Conservation (phyloP, 2,329 filamentous ascomycete genomes). For the Nigrograna mackinnonii region DNA sequence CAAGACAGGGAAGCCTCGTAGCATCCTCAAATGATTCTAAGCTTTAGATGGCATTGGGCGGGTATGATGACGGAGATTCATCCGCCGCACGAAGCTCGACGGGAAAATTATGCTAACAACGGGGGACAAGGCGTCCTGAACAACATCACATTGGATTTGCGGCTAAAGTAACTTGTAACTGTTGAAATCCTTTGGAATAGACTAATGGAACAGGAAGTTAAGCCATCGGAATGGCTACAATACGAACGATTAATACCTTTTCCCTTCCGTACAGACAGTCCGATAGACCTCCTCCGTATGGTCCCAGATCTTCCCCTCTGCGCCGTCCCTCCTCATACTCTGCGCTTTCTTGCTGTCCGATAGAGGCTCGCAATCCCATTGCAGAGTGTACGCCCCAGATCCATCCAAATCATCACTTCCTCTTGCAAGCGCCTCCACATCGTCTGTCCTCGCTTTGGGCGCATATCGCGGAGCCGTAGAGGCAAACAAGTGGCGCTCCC, state of each 20-base stretch:
- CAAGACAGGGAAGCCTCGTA: too few relatives aligned
- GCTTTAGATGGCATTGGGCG: too few relatives aligned
- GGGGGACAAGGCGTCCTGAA: too few relatives aligned
- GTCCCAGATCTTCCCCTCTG: slow-evolving; percentile 29
- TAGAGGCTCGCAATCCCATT: slow-evolving; percentile 25
- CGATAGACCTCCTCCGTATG: slow-evolving; percentile 36
- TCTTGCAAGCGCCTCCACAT: slow-evolving; percentile 11
- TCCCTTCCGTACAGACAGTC: slow-evolving; percentile 25
- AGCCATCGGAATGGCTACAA: too few relatives aligned
- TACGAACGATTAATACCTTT: slow-evolving; percentile 25
- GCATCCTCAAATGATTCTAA: too few relatives aligned
- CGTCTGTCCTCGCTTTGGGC: slow-evolving; percentile 12
- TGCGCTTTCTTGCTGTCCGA: slow-evolving; percentile 17
- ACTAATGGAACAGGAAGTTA: too few relatives aligned
- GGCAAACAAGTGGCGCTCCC: slow-evolving; percentile 37
- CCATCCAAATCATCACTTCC: slow-evolving; percentile 26
- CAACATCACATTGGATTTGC: too few relatives aligned
- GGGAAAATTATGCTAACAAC: too few relatives aligned
- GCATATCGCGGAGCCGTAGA: slow-evolving; percentile 29
- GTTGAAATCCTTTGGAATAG: too few relatives aligned
- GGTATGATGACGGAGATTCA: too few relatives aligned
- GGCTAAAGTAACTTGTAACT: too few relatives aligned
- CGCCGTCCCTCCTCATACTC: slow-evolving; percentile 23
- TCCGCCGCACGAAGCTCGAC: too few relatives aligned
- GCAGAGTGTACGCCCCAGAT: slow-evolving; percentile 28